Conservation (phyloP, 108 stramenopile species). For the Nannochloropsis oceanica region DNA sequence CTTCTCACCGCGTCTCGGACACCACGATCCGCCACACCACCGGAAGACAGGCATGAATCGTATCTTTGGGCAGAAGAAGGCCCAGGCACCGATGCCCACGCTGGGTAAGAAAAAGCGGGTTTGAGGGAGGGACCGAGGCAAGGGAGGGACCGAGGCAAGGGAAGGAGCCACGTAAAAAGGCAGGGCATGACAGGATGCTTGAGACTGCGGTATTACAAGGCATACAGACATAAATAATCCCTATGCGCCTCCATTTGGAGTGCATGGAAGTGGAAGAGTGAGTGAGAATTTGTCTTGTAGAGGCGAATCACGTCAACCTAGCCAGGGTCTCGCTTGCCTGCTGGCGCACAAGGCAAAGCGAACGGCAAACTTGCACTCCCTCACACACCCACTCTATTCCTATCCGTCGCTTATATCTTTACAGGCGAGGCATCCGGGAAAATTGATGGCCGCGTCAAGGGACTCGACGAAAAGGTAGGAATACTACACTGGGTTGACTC, state of each 20-base stretch:
- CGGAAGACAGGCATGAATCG: conserved; percentile 6
- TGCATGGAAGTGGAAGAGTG: no score
- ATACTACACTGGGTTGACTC: not conserved
- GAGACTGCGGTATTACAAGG: no score
- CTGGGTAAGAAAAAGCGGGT: not conserved
- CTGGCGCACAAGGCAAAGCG: not conserved
- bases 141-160: not conserved
- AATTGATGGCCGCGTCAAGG: conserved; percentile 10
- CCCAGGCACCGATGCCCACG: conserved; percentile 6
- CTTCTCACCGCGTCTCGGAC: no score
- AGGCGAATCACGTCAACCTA: no score
- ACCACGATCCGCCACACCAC: no score
- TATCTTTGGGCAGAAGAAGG: conserved; percentile 24
- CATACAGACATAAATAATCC: no score
- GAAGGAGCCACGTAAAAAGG: not conserved
- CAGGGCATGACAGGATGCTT: not conserved
- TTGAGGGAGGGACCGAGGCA: not conserved
- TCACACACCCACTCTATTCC: no score
- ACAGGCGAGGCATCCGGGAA: conserved; percentile 10
- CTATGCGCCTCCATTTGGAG: no score
- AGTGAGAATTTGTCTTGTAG: no score
- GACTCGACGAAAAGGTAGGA: conserved; percentile 14
- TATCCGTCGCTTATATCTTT: not conserved
- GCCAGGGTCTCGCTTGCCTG: not conserved
- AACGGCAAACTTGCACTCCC: no score